A percentile compares a stretch with the other conserved stretches of the same genome.
phyloP scores from a whole-genome alignment of 768 basidiomycete genomes.

The Lyophyllum decastes region DNA sequence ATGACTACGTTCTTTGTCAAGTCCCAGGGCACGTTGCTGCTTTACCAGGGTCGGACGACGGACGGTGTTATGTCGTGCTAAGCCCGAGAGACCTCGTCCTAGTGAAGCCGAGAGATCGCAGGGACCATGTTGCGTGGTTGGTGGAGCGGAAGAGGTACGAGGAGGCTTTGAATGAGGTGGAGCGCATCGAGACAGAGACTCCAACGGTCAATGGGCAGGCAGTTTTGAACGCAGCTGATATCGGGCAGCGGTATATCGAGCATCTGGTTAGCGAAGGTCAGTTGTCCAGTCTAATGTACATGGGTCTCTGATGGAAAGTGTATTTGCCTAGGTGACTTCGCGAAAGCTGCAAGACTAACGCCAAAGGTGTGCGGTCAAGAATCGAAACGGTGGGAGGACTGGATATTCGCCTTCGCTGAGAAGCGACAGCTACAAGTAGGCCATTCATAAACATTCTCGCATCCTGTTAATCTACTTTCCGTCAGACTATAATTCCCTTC shows the following conservation, averaged over 20 bases:
- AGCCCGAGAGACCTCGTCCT: conserved; percentile 87
- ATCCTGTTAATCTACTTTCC: neutral
- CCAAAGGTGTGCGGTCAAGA: conserved; percentile 86
- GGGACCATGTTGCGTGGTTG: conserved; percentile 92
- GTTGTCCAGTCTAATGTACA: conserved; percentile 11
- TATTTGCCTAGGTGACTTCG: conserved; percentile 46
- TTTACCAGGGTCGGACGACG: conserved; percentile 29
- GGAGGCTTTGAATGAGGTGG: conserved; percentile 83
- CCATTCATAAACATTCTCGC: neutral
- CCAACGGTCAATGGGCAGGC: conserved; percentile 29
- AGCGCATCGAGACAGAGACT: conserved; percentile 55
- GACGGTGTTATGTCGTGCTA: conserved; percentile 75
- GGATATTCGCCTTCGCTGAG: conserved; percentile 90
- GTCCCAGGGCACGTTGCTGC: conserved; percentile 30
- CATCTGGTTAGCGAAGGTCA: conserved; percentile 82
- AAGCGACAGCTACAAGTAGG: conserved; percentile 74
- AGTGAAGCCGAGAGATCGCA: conserved; percentile 83
- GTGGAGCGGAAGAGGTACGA: conserved; percentile 85
- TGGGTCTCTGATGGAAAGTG: neutral
- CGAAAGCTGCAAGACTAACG: conserved; percentile 78
- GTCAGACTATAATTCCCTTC: conserved; percentile 83
- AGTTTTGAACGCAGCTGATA: conserved; percentile 57
- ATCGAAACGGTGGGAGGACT: conserved; percentile 88
- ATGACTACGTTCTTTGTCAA: conserved; percentile 82
- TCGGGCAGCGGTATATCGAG: conserved; percentile 86